Percentiles rank a stretch among this genome's conserved stretches.
Evolutionary conservation across 1,284 basidiomycete genomes (phyloP).

Genomic region (Tetrapyrgos nigripes): DNA sequence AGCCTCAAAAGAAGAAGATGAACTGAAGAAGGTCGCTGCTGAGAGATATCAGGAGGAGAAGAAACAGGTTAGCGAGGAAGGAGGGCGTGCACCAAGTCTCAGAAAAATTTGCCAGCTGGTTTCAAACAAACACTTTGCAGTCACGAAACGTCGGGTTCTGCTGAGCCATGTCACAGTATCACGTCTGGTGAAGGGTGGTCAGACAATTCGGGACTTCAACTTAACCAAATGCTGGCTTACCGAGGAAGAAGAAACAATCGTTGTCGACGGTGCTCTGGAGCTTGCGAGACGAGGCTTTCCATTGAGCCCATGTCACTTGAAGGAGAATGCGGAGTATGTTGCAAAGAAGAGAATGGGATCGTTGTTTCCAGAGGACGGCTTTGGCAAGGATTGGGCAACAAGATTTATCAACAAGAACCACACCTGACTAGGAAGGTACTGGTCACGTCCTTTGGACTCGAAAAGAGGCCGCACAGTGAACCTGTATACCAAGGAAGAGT

Average conservation of each 20-base stretch:
- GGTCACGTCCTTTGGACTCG: conserved; percentile 37
- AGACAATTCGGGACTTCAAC: conserved; percentile 24
- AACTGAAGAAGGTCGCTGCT: too few species aligned
- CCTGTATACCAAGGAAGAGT: conserved; percentile 32
- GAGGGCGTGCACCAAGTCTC: neutral
- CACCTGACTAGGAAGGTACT: conserved; percentile 31
- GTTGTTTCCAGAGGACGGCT: conserved; percentile 30
- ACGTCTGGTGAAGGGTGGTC: conserved; percentile 14
- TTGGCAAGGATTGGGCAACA: conserved; percentile 28
- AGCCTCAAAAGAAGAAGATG: too few species aligned
- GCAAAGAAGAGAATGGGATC: conserved; percentile 28
- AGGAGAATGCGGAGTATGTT: too few species aligned
- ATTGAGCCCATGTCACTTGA: conserved; percentile 34
- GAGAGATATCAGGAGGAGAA: too few species aligned
- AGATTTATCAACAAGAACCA: conserved; percentile 37
- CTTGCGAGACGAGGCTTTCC: conserved; percentile 37
- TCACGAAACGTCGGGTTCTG: conserved; percentile 19
- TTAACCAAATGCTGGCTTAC: conserved; percentile 30
- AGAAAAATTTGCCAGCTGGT: conserved; percentile 25
- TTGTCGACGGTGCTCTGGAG: conserved; percentile 37
- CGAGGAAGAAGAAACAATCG: conserved; percentile 26
- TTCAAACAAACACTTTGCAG: conserved; percentile 15
- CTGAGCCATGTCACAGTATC: conserved; percentile 24
- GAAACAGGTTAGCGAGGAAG: too few species aligned
- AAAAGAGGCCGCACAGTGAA: conserved; percentile 39